phyloP scores from a whole-genome alignment of 2,329 filamentous ascomycete genomes.

The Cercospora berteroae region DNA sequence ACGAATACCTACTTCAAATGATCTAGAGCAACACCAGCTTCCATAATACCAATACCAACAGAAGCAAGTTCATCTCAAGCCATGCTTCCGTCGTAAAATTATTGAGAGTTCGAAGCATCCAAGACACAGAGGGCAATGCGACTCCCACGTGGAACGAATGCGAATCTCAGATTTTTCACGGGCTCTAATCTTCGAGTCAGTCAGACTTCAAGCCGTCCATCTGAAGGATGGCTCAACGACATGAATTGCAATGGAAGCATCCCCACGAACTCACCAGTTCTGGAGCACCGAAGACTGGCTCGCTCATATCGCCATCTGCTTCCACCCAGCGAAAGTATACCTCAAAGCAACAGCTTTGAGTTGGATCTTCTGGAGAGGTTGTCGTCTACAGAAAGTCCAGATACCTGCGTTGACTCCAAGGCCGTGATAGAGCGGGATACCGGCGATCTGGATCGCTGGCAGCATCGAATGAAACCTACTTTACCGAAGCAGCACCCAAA shows the following conservation, averaged over 20 bases:
- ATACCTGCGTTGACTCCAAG: not conserved
- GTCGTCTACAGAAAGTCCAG: not conserved
- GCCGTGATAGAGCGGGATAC: rapidly evolving
- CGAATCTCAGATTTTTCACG: not conserved
- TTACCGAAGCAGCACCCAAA: not conserved
- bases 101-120: not conserved
- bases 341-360: not conserved
- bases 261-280: not conserved
- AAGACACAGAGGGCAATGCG: not conserved
- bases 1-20: not conserved
- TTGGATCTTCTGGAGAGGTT: not conserved
- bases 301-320: not conserved
- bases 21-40: not conserved
- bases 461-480: not conserved
- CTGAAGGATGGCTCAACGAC: not conserved
- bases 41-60: not conserved
- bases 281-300: not conserved
- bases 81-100: not conserved
- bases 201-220: not conserved
- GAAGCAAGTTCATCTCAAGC: not conserved
- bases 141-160: not conserved
- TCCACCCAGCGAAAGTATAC: not conserved
- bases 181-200: not conserved
- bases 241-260: not conserved
- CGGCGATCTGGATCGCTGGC: not conserved